Percentiles rank a stretch among this genome's conserved stretches.
phyloP scores from a whole-genome alignment of 345 rosid genomes.

The Moricandia arvensis region DNA sequence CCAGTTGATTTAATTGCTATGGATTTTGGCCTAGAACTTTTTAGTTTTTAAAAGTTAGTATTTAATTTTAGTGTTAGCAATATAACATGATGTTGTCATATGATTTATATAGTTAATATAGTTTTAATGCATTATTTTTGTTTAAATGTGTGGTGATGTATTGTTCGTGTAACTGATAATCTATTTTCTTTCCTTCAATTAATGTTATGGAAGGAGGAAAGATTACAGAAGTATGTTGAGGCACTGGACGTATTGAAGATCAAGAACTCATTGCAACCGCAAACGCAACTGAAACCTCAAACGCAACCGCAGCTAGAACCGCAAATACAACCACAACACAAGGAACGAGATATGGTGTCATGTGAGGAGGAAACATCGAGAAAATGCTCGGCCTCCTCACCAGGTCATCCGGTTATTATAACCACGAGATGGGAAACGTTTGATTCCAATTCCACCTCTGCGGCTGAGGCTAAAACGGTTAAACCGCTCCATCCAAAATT shows the following conservation, averaged over 20 bases:
- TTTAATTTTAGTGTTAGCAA: no score
- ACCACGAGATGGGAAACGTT: constrained; percentile 94
- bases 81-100: background rate
- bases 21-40: background rate
- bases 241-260: constrained; percentile 77
- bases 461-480: constrained; percentile 30
- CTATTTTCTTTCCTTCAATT: background rate
- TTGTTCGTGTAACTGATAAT: background rate
- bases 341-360: constrained; percentile 5
- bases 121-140: no score
- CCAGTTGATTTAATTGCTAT: background rate
- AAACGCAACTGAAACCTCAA: background rate
- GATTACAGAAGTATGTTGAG: constrained; percentile 87
- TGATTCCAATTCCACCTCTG: constrained; percentile 47
- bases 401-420: constrained; percentile 54
- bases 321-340: constrained; percentile 8
- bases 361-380: constrained; percentile 35
- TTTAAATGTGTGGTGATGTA: background rate
- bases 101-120: background rate
- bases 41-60: background rate
- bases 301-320: constrained; percentile 35
- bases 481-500: constrained; percentile 51
- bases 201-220: constrained; percentile 51
- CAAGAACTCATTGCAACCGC: constrained; percentile 52
- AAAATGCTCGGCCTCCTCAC: constrained; percentile 37